Conservation (phyloP, 805 yeast genomes). For the Yarrowia sp. region DNA sequence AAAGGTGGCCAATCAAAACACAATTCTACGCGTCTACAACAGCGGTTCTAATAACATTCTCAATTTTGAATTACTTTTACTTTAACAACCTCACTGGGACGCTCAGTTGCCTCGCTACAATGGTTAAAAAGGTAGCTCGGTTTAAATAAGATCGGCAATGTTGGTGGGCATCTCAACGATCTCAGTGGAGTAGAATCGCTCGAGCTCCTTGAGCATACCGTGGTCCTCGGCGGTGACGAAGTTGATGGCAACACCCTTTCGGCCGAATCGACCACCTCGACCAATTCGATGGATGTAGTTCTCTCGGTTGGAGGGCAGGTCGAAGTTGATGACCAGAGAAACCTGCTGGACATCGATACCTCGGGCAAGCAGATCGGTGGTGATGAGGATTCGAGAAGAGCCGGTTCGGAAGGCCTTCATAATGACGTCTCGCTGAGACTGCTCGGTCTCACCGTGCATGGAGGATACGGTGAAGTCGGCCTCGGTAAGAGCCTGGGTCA, state of each 20-base stretch:
- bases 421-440: conserved; percentile 87
- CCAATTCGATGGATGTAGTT: conserved; percentile 98
- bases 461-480: conserved; percentile 89
- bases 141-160: conserved; percentile 49
- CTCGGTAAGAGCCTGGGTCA: conserved; percentile 72
- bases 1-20: neutral
- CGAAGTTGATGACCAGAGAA: conserved; percentile 90
- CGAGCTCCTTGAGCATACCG: conserved; percentile 74
- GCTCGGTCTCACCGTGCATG: conserved; percentile 97
- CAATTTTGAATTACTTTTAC: conserved; percentile 23
- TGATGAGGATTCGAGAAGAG: conserved; percentile 85
- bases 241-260: conserved; percentile 97
- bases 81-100: conserved; percentile 8
- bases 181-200: conserved; percentile 81
- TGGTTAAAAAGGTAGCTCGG: conserved; percentile 2
- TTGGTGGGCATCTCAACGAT: conserved; percentile 91
- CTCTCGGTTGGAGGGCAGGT: conserved; percentile 84
- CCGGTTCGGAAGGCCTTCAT: conserved; percentile 97
- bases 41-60: neutral
- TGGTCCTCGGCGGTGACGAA: conserved; percentile 81
- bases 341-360: conserved; percentile 99
- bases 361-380: conserved; percentile 97
- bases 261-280: conserved; percentile 97
- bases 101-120: conserved; percentile 13
- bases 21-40: neutral